A percentile compares a stretch with the other conserved stretches of the same genome.
phyloP scores from a whole-genome alignment of 371 early-diverging fungal species.

The Mortierella sp. region DNA sequence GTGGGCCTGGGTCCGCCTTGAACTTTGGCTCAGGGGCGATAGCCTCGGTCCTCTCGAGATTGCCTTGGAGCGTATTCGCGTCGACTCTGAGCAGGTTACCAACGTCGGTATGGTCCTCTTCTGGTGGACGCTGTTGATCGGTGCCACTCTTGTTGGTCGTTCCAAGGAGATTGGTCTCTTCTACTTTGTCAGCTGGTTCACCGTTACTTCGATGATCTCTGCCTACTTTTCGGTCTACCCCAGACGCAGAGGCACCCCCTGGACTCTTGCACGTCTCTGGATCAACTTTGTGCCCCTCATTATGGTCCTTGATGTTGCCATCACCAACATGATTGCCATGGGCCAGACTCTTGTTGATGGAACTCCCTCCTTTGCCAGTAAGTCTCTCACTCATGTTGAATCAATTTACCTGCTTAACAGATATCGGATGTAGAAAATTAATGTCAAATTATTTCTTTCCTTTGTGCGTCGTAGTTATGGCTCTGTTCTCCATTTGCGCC shows the following conservation, averaged over 20 bases:
- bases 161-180: conserved; percentile 57
- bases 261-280: conserved; percentile 59
- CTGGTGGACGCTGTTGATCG: conserved; percentile 63
- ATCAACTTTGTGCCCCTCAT: conserved; percentile 61
- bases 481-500: conserved; percentile 42
- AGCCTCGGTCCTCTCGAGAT: conserved; percentile 51
- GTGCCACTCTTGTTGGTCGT: conserved; percentile 47
- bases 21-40: conserved; percentile 50
- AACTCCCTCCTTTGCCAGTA: conserved; percentile 69
- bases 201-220: conserved; percentile 58
- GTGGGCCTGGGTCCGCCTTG: conserved; percentile 43
- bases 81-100: conserved; percentile 57
- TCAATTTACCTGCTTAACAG: background rate
- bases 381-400: background rate
- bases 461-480: conserved; percentile 34
- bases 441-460: background rate
- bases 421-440: background rate
- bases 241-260: conserved; percentile 38
- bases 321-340: conserved; percentile 58
- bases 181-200: conserved; percentile 62
- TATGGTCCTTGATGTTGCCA: conserved; percentile 60
- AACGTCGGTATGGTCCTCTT: conserved; percentile 59
- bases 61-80: conserved; percentile 58
- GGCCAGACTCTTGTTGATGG: conserved; percentile 71
- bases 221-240: conserved; percentile 56